Evolutionary conservation across 2,329 filamentous ascomycete genomes (phyloP).

Genomic region (Neofusicoccum ribis): DNA sequence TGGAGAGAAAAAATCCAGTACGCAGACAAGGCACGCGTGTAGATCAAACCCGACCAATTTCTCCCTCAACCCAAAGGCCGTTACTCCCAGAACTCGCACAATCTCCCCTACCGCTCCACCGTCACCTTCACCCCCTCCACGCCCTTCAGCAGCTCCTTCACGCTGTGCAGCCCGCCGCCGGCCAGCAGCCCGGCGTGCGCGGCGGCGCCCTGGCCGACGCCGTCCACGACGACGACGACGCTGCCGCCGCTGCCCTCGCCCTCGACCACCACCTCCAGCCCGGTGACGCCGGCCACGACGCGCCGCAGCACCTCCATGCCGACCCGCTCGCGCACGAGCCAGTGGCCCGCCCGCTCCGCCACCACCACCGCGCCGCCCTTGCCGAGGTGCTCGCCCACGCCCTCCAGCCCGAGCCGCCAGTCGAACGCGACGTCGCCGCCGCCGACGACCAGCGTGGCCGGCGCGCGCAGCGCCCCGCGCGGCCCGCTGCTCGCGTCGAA

Average conservation of each 20-base stretch:
- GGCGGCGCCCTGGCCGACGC: background rate
- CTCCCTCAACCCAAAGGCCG: too few relatives aligned
- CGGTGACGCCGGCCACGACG: slow-evolving; percentile 35
- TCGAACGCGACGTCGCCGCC: slow-evolving; percentile 54
- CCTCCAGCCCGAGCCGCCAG: slow-evolving; percentile 50
- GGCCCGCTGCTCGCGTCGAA: slow-evolving; percentile 43
- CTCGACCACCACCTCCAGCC: slow-evolving; percentile 24
- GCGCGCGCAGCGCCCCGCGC: slow-evolving; percentile 51
- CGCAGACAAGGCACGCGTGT: too few relatives aligned
- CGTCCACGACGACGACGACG: background rate
- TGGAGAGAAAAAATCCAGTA: too few relatives aligned
- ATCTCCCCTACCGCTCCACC: slow-evolving; percentile 23
- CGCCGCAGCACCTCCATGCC: slow-evolving; percentile 46
- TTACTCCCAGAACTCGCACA: too few relatives aligned
- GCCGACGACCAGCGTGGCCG: slow-evolving; percentile 57
- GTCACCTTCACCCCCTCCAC: slow-evolving; percentile 25
- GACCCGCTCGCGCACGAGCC: slow-evolving; percentile 51
- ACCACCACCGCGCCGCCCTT: slow-evolving; percentile 51
- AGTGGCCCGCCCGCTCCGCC: slow-evolving; percentile 55
- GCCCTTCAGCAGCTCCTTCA: slow-evolving; percentile 22
- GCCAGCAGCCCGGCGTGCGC: background rate
- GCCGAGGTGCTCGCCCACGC: slow-evolving; percentile 53
- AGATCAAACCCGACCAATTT: too few relatives aligned
- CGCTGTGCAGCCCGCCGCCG: background rate
- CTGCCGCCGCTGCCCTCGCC: background rate